phyloP scores from a whole-genome alignment of 177 flowering plant species.

The Vitis hybrid region DNA sequence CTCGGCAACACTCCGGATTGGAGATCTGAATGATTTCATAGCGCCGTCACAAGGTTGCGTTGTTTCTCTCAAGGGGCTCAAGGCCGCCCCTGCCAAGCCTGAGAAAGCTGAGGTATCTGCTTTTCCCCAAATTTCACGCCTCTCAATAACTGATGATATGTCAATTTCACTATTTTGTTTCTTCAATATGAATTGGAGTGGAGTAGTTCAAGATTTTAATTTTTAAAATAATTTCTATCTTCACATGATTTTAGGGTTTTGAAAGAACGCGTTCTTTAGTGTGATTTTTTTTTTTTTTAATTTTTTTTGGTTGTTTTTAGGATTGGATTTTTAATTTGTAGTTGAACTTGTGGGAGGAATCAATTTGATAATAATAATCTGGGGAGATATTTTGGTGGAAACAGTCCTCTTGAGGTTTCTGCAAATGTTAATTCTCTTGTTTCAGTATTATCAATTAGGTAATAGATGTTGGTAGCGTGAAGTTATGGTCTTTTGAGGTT shows the following conservation, averaged over 20 bases:
- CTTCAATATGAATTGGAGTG: no score
- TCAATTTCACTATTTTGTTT: no score
- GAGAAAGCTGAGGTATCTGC: slow-evolving; percentile 35
- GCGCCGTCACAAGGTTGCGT: slow-evolving; percentile 94
- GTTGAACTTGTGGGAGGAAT: neutral
- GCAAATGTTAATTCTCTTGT: neutral
- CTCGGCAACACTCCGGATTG: slow-evolving; percentile 72
- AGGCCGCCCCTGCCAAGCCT: slow-evolving; percentile 36
- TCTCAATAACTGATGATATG: no score
- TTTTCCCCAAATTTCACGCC: no score
- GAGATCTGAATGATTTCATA: slow-evolving; percentile 90
- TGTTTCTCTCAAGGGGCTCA: slow-evolving; percentile 62
- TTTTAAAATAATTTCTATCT: no score
- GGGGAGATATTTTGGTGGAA: neutral
- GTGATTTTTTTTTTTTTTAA: no score
- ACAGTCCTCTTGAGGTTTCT: neutral
- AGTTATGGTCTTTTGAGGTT: neutral
- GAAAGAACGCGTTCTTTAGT: no score
- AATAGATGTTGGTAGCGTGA: no score
- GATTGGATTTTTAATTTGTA: neutral
- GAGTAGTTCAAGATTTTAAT: no score
- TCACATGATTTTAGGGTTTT: no score
- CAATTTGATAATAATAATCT: neutral
- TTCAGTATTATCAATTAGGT: no score
- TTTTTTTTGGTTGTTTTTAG: no score